A percentile compares a stretch with the other conserved stretches of the same genome.
phyloP scores from a whole-genome alignment of 192 early-diverging fungal genomes.

The Gonapodya sp. region DNA sequence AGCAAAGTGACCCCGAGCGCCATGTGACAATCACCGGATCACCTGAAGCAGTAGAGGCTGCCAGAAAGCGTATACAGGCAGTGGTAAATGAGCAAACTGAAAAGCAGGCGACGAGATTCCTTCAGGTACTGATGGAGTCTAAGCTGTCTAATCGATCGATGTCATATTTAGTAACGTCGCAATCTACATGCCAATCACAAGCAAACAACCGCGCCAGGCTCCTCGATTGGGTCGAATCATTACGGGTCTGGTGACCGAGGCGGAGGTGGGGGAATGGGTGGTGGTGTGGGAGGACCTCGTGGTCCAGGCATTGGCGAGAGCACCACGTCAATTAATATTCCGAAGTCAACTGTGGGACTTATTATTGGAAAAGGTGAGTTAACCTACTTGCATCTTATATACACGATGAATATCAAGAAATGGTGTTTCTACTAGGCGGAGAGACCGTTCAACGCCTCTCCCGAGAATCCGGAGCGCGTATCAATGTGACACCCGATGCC shows the following conservation, averaged over 20 bases:
- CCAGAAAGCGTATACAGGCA: constrained; percentile 30
- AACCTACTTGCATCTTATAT: no score
- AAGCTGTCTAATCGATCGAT: constrained; percentile 7
- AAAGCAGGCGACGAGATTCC: not conserved
- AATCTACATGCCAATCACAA: constrained; percentile 11
- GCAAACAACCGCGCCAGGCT: constrained; percentile 6
- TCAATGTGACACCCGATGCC: constrained; percentile 7
- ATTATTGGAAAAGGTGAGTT: not conserved
- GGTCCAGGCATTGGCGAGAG: not conserved
- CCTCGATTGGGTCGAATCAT: constrained; percentile 5
- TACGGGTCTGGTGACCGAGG: no score
- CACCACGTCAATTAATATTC: not conserved
- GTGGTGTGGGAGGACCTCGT: not conserved
- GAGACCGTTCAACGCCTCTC: constrained; percentile 1
- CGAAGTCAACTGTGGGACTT: not conserved
- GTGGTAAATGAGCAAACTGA: constrained; percentile 12
- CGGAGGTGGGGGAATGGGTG: not conserved
- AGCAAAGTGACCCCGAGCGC: constrained; percentile 5
- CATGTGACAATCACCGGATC: constrained; percentile 32
- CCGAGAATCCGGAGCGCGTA: not conserved
- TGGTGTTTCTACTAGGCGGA: not conserved
- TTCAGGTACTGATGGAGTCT: not conserved
- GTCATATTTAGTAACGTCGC: constrained; percentile 2
- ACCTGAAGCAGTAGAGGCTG: constrained; percentile 25
- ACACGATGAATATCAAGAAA: no score